These are phyloP conservation scores for Linum usitatissimum DNA, from an alignment of 345 rosid species.

Conservation along the genomic window DNA sequence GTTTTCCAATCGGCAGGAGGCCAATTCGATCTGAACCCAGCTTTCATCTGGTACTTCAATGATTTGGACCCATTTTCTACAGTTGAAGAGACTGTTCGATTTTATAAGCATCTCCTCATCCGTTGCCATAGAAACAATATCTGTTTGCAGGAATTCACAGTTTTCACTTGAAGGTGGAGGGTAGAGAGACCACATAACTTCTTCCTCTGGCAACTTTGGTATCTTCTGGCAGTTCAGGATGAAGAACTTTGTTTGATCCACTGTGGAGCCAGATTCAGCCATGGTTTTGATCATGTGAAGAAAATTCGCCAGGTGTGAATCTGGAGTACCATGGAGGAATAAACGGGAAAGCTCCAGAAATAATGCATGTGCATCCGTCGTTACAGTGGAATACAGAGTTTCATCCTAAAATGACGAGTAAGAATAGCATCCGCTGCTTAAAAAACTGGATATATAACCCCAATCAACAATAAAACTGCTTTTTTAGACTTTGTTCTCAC, in stretches of 20 bases:
- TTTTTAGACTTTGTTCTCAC: neutral
- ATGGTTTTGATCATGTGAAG: slow-evolving; percentile 72
- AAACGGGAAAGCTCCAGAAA: slow-evolving; percentile 71
- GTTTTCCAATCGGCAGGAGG: slow-evolving; percentile 67
- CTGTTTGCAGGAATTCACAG: slow-evolving; percentile 9
- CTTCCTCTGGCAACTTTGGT: slow-evolving; percentile 52
- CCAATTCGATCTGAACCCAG: slow-evolving; percentile 42
- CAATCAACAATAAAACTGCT: neutral
- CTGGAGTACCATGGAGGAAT: slow-evolving; percentile 54
- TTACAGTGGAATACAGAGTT: slow-evolving; percentile 44
- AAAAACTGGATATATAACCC: too few relatives aligned
- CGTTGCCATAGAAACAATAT: neutral
- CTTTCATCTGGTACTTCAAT: slow-evolving; percentile 30
- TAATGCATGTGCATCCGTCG: slow-evolving; percentile 53
- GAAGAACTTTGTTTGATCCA: slow-evolving; percentile 66
- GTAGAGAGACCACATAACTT: slow-evolving; percentile 54
- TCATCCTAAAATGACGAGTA: slow-evolving; percentile 45
- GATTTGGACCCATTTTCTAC: slow-evolving; percentile 12
- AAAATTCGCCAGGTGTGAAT: slow-evolving; percentile 75
- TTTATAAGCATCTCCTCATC: neutral
- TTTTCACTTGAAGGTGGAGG: slow-evolving; percentile 16
- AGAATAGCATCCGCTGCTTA: neutral
- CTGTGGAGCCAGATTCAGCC: slow-evolving; percentile 57
- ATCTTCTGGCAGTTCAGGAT: slow-evolving; percentile 65
- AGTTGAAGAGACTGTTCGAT: neutral